A percentile compares a stretch with the other conserved stretches of the same genome.
phyloP scores from a whole-genome alignment of 176 grass and related monocot species.

The Juncus inflexus region DNA sequence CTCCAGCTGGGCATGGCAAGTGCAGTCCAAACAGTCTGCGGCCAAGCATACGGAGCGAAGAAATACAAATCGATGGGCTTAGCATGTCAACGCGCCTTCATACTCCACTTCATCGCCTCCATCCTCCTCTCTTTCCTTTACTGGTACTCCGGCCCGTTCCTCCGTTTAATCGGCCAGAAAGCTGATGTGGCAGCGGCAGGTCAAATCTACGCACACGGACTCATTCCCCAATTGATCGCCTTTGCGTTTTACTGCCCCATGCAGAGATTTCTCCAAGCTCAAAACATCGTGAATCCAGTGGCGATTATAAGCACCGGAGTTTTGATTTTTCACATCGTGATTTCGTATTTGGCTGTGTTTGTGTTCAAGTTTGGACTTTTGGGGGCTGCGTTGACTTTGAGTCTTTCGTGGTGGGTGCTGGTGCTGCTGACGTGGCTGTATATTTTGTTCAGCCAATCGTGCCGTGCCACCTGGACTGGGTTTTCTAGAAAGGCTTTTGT shows the following conservation, averaged over 20 bases:
- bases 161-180: conserved; percentile 45
- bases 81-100: conserved; percentile 54
- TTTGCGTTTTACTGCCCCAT: conserved; percentile 71
- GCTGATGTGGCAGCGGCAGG: conserved; percentile 37
- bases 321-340: conserved; percentile 46
- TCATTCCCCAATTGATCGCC: conserved; percentile 51
- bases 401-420: conserved; percentile 61
- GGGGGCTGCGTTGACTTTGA: conserved; percentile 40
- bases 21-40: conserved; percentile 73
- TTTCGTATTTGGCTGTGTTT: conserved; percentile 49
- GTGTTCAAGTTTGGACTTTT: conserved; percentile 42
- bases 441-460: conserved; percentile 45
- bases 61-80: conserved; percentile 53
- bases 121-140: conserved; percentile 53
- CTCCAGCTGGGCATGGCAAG: conserved; percentile 76
- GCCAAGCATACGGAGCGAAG: conserved; percentile 69
- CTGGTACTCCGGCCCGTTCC: conserved; percentile 50
- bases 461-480: conserved; percentile 51
- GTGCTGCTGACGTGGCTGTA: conserved; percentile 47
- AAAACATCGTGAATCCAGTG: conserved; percentile 61
- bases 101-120: conserved; percentile 47
- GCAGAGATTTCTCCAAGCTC: conserved; percentile 78
- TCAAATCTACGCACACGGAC: conserved; percentile 51
- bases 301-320: conserved; percentile 38
- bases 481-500: conserved; percentile 47